A percentile compares a stretch with the other conserved stretches of the same genome.
Conservation (phyloP, 768 basidiomycete species). For the Boletus pseudo-olivaceus region DNA sequence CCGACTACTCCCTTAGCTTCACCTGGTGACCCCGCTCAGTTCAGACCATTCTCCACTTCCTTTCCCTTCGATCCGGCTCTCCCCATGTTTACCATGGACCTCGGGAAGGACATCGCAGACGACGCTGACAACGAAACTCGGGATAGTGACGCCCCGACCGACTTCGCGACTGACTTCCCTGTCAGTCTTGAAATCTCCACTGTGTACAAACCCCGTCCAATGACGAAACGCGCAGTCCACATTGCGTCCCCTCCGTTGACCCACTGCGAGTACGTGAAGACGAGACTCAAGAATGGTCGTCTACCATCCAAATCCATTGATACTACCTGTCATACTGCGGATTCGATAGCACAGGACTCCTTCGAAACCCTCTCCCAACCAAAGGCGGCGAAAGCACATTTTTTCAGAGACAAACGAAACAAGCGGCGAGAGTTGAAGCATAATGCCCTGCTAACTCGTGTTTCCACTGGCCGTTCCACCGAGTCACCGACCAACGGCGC, state of each 20-base stretch:
- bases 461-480: background rate
- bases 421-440: constrained; percentile 47
- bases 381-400: constrained; percentile 31
- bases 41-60: background rate
- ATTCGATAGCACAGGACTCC: background rate
- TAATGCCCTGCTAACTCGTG: constrained; percentile 18
- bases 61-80: constrained; percentile 30
- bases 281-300: constrained; percentile 29
- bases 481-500: background rate
- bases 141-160: background rate
- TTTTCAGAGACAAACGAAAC: constrained; percentile 47
- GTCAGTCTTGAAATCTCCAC: constrained; percentile 65
- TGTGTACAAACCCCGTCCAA: constrained; percentile 72
- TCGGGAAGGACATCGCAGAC: constrained; percentile 35
- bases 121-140: constrained; percentile 27
- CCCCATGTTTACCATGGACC: constrained; percentile 47
- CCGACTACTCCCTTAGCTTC: constrained; percentile 9
- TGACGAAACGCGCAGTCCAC: constrained; percentile 42
- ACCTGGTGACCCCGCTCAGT: background rate
- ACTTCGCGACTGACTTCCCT: constrained; percentile 25
- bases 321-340: background rate
- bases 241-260: constrained; percentile 24
- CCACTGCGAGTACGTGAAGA: constrained; percentile 9
- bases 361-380: background rate
- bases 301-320: constrained; percentile 4